Base-by-base conservation (phyloP, 106 monocot species). In the Amphibolis antarctica region DNA sequence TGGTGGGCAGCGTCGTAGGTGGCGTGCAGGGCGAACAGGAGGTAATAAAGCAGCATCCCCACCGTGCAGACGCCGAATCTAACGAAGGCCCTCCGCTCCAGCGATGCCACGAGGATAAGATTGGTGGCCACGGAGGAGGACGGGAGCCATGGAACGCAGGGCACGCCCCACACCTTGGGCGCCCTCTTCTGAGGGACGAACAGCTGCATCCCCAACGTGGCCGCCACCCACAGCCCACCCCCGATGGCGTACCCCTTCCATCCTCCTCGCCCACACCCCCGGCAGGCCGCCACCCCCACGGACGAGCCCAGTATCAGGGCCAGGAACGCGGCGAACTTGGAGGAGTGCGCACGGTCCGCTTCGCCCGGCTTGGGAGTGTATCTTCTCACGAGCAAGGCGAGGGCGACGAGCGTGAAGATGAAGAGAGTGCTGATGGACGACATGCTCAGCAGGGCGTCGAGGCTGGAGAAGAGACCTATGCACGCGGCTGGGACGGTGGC, bases 71-170 rank as follows among this genome's bases (percentile, higher is more conserved):
- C 31, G n/a, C 72, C 83, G 47, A 86, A 92, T 60, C 92, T 76
- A 0, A 84, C 20, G 61, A 76, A 92, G 0, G 86, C 76, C 26
- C 74, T 45, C 11, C 45, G 67, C 2, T 81, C 83, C 24, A 86
- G 66, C 19, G 86, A 92, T 0, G 86, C 92, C 92, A 92, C 86
- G 28, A 92, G 73, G 45, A 92, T 86, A 49, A 86, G 13, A 51
- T 92, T 86, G 17, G 67, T 86, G 13, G 70, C 83, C 11, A 92
- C 84, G 5, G 86, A 92, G 42, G 86, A 31, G 0, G 83, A 76
- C 10, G 92, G 83, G 44, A 92, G 55, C 86, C 83, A 91, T 4
- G 91, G 86, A 42, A 91, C 91, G 20, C 79, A 22, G 13, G 86
- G 91, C 0, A 83, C 81, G 2, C 91, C 91, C 86, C 86, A 91